Conservation (phyloP, 192 early-diverging fungal species). For the Piromyces finnis region DNA sequence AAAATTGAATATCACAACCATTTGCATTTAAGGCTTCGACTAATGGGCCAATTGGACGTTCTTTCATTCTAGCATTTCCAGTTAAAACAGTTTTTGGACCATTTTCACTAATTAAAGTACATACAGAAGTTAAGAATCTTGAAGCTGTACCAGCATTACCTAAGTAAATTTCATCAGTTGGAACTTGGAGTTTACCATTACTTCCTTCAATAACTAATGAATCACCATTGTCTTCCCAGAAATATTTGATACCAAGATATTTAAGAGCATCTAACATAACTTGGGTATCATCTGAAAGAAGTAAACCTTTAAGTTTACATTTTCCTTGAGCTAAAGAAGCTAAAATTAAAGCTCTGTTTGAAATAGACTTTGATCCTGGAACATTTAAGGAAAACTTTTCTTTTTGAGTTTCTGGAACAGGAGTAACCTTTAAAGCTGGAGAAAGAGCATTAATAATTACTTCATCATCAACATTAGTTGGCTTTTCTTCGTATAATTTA, state of each 20-base stretch:
- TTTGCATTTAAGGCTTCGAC: constrained; percentile 68
- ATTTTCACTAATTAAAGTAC: constrained; percentile 25
- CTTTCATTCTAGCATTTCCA: constrained; percentile 95
- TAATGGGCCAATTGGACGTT: constrained; percentile 79
- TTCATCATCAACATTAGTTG: constrained; percentile 66
- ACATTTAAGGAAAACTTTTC: constrained; percentile 33
- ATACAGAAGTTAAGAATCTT: constrained; percentile 81
- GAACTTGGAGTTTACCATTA: constrained; percentile 51
- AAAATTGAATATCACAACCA: constrained; percentile 56
- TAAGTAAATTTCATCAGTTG: constrained; percentile 64
- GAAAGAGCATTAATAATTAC: constrained; percentile 71
- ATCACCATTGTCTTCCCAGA: constrained; percentile 88
- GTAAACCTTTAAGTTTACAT: constrained; percentile 63
- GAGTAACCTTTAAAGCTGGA: constrained; percentile 45
- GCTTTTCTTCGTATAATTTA: constrained; percentile 59
- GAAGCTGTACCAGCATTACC: constrained; percentile 97
- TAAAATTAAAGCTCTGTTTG: constrained; percentile 83
- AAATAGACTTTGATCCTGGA: constrained; percentile 93
- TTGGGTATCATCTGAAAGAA: constrained; percentile 96
- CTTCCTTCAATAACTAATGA: constrained; percentile 74
- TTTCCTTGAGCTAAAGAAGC: constrained; percentile 72
- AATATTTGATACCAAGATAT: constrained; percentile 66
- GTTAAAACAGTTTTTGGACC: constrained; percentile 46
- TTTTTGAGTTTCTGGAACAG: constrained; percentile 23
- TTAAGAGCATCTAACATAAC: constrained; percentile 86